Evolutionary conservation across 768 basidiomycete species (phyloP), one percentile per base, ranked within the genome.

Genomic region (Termitomyces sp.): DNA sequence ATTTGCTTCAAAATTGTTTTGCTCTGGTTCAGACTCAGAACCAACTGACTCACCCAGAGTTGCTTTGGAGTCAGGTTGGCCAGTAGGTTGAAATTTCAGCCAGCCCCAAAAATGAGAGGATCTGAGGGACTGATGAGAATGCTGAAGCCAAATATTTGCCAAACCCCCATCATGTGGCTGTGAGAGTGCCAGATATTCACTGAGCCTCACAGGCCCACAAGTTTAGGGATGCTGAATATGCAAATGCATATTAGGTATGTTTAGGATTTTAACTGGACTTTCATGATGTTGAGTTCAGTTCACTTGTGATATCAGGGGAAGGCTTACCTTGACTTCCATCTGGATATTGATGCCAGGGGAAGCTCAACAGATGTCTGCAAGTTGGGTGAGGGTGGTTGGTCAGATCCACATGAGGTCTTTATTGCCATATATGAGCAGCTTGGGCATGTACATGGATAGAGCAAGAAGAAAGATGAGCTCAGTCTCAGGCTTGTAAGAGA

Each of bases 401-500:
- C 58, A 40, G 5, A 62, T 55, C 62, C 62, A 62, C 8, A 53
- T 32, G 14, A 58, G 58, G 37, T 62, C 55, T 45, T 49, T 30
- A 42, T 57, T 59, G 13, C 62, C 62, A 24, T 46, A 62, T 27
- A 53, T 47, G 14, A 62, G 55, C 2, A 58, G 62, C 30, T 59
- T 56, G n/a, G 42, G 52, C 13, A 37, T 40, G 27, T 59, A 51
- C 22, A 56, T 53, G 32, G 55, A 45, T 12, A 62, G 27, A 27
- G 40, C 44, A 18, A 58, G 62, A 0, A 58, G 62, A 34, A 62
- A 62, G 18, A 62, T 62, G 52, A 62, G 58, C 24, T 62, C 62
- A 5, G 62, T 57, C 6, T 53, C 51, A 12, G 62, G 62, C 26
- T 50, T 59, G 43, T 62, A 62, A 24, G 62, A 53, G 20, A 55